These are phyloP conservation scores for Colletotrichum sp. DNA, from an alignment of 2,329 filamentous ascomycete species.

Conservation along the genomic window DNA sequence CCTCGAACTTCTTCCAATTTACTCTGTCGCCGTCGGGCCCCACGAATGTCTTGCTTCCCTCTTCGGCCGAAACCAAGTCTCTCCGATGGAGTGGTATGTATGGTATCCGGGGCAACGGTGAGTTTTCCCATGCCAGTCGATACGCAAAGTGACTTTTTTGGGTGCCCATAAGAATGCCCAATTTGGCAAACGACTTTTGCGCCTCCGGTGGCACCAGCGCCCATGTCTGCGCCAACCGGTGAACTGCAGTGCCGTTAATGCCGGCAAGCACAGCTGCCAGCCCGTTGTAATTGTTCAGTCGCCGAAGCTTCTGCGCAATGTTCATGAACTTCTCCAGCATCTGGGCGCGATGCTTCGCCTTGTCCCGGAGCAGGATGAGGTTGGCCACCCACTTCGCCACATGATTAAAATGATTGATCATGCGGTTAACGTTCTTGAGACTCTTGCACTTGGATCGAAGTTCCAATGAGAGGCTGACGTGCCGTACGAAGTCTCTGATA, in stretches of 20 bases:
- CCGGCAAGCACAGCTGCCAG: slow-evolving; percentile 93
- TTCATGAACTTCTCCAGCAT: slow-evolving; percentile 97
- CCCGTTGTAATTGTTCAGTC: slow-evolving; percentile 96
- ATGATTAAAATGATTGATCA: slow-evolving; percentile 93
- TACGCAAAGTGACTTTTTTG: slow-evolving; percentile 95
- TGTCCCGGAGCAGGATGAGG: slow-evolving; percentile 88
- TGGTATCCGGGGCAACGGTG: slow-evolving; percentile 85
- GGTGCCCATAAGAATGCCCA: slow-evolving; percentile 91
- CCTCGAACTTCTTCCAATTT: slow-evolving; percentile 98
- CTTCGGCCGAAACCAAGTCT: slow-evolving; percentile 89
- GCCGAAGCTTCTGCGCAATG: slow-evolving; percentile 83
- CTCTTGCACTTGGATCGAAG: slow-evolving; percentile 78
- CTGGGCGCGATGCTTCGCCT: slow-evolving; percentile 90
- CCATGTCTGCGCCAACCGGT: slow-evolving; percentile 81
- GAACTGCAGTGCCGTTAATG: slow-evolving; percentile 86
- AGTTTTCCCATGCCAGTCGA: slow-evolving; percentile 97
- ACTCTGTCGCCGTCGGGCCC: slow-evolving; percentile 76
- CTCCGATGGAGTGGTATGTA: slow-evolving; percentile 90
- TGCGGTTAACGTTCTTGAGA: slow-evolving; percentile 87
- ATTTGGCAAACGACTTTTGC: slow-evolving; percentile 84
- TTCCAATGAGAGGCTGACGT: slow-evolving; percentile 77
- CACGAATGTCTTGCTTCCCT: slow-evolving; percentile 90
- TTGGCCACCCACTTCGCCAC: slow-evolving; percentile 83
- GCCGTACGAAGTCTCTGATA: slow-evolving; percentile 89
- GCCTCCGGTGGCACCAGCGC: slow-evolving; percentile 74